These are phyloP conservation scores for Ceratocystiopsis sp. DNA, from an alignment of 2,329 filamentous ascomycete species.

Conservation along the genomic window DNA sequence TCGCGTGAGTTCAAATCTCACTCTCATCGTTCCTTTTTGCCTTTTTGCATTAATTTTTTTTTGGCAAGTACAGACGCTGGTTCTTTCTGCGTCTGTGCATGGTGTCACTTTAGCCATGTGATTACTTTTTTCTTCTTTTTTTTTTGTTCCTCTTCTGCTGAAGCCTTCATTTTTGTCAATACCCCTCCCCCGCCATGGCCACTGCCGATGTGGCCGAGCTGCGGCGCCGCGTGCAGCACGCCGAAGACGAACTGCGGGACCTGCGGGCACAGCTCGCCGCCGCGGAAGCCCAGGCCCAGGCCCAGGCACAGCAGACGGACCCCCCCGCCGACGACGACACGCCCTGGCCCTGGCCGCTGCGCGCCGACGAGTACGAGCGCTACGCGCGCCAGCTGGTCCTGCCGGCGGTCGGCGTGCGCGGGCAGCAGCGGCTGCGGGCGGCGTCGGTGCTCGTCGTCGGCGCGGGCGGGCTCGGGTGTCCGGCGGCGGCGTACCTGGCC, in stretches of 20 bases:
- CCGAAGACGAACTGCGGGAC: conserved; percentile 29
- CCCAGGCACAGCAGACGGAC: neutral
- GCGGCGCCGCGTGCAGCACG: conserved; percentile 25
- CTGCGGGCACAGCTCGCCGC: conserved; percentile 27
- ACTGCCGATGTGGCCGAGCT: conserved; percentile 16
- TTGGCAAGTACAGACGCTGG: no score
- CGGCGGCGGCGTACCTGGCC: conserved; percentile 81
- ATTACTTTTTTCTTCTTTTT: neutral
- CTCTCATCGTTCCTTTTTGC: conserved; percentile 6
- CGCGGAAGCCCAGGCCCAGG: conserved; percentile 17
- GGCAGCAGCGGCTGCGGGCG: conserved; percentile 56
- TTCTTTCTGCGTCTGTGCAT: neutral
- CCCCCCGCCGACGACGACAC: neutral
- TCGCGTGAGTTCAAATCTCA: conserved; percentile 10
- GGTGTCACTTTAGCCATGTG: neutral
- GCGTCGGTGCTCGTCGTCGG: conserved; percentile 68
- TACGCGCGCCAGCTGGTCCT: conserved; percentile 89
- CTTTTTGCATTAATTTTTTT: neutral
- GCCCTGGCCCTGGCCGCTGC: conserved; percentile 48
- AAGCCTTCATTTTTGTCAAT: neutral
- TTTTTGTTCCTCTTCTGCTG: neutral
- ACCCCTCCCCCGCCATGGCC: no score
- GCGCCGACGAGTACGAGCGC: conserved; percentile 57
- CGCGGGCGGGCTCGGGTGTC: conserved; percentile 78
- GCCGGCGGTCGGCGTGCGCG: conserved; percentile 60